phyloP scores from a whole-genome alignment of 169 alveolate species.

The Amoebophrya sp. region DNA sequence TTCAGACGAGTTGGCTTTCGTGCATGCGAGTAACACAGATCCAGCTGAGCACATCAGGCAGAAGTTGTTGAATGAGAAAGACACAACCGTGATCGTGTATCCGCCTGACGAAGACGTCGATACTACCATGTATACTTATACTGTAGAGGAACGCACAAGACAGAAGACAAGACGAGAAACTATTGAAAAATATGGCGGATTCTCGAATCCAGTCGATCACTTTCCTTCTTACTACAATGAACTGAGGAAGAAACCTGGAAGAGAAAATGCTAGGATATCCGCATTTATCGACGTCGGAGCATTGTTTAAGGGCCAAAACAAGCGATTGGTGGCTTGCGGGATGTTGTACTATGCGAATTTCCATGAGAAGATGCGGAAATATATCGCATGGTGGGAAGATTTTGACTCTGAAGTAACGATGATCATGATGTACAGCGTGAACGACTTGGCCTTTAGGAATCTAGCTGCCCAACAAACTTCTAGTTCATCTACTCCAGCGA shows the following conservation, averaged over 20 bases:
- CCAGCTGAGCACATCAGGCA: neutral
- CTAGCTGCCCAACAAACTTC: too few relatives aligned
- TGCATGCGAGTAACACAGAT: neutral
- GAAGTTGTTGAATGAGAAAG: neutral
- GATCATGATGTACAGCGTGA: neutral
- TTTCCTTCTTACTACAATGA: too few relatives aligned
- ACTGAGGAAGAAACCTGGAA: too few relatives aligned
- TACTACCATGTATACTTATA: too few relatives aligned
- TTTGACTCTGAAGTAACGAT: neutral
- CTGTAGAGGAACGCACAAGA: too few relatives aligned
- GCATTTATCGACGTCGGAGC: slow-evolving; percentile 14
- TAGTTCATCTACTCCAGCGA: too few relatives aligned
- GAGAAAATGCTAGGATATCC: too few relatives aligned
- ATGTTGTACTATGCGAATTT: neutral
- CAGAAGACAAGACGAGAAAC: too few relatives aligned
- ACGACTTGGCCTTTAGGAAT: too few relatives aligned
- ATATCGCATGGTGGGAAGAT: neutral
- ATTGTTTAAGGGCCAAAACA: neutral
- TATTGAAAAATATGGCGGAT: too few relatives aligned
- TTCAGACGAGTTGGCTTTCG: neutral
- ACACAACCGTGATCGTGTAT: neutral
- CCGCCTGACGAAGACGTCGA: neutral
- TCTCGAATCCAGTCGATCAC: too few relatives aligned
- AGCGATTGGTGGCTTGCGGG: slow-evolving; percentile 1
- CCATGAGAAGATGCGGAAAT: neutral